Conservation (phyloP, 306 rosid species). For the Parietaria judaica region DNA sequence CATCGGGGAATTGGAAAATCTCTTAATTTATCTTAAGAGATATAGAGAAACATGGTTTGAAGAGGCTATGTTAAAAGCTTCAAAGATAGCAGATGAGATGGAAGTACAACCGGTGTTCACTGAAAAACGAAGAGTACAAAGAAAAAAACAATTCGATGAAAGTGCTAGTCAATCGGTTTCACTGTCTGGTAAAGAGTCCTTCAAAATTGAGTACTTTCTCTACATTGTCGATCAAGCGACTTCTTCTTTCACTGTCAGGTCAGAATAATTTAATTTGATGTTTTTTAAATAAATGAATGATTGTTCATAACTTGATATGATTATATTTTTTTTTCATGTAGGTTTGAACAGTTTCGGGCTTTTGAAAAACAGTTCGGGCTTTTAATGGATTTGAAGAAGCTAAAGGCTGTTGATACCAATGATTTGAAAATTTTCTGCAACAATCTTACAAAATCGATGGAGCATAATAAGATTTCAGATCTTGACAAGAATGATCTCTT, state of each 20-base stretch:
- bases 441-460: neutral
- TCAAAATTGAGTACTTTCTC: too few species aligned
- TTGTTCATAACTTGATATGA: neutral
- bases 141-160: neutral
- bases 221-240: neutral
- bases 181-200: too few species aligned
- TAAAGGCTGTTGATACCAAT: neutral
- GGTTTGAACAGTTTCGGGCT: neutral
- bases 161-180: too few species aligned
- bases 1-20: neutral
- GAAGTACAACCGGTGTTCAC: neutral
- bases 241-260: neutral
- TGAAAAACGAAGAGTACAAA: neutral
- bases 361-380: neutral
- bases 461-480: neutral
- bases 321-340: neutral
- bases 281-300: too few species aligned
- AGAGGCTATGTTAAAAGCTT: neutral
- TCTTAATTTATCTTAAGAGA: neutral
- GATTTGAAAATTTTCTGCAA: too few species aligned
- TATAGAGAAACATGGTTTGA: neutral
- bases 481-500: neutral
- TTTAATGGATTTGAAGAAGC: neutral
- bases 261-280: neutral
- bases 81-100: neutral